Percentiles rank a stretch among this genome's conserved stretches.
These are phyloP conservation scores for Adiantum capillusveneris DNA, from an alignment of 75 land plant species.

Conservation along the genomic window DNA sequence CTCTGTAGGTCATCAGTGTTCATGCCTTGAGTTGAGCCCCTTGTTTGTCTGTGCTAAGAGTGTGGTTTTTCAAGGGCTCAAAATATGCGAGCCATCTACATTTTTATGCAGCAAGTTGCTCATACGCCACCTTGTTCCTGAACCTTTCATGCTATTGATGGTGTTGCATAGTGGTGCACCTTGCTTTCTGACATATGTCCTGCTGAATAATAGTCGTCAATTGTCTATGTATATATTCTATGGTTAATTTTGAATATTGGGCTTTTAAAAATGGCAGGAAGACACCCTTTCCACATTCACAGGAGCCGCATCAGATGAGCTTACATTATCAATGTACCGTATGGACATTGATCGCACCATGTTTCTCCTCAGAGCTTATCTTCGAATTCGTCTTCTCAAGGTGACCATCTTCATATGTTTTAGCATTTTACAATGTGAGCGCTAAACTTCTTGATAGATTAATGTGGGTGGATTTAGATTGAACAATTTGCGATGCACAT, in stretches of 20 bases:
- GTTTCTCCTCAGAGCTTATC: slow-evolving; percentile 78
- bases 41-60: too few relatives aligned
- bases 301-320: slow-evolving; percentile 51
- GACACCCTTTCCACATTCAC: slow-evolving; percentile 54
- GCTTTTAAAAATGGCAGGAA: slow-evolving; percentile 37
- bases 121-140: too few relatives aligned
- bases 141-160: too few relatives aligned
- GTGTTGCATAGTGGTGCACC: too few relatives aligned
- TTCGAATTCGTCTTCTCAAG: slow-evolving; percentile 77
- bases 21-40: too few relatives aligned
- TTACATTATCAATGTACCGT: slow-evolving; percentile 67
- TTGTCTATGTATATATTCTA: too few relatives aligned
- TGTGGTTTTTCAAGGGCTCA: too few relatives aligned
- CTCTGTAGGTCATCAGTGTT: too few relatives aligned
- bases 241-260: background rate
- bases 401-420: slow-evolving; percentile 19
- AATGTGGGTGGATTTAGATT: slow-evolving; percentile 53
- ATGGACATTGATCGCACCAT: slow-evolving; percentile 87
- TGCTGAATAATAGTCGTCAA: too few relatives aligned
- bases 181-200: too few relatives aligned
- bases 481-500: slow-evolving; percentile 72
- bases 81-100: too few relatives aligned
- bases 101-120: too few relatives aligned
- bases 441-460: background rate
- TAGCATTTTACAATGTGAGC: background rate